Conservation (phyloP, 441 rosid species). For the Syzygium malaccense region DNA sequence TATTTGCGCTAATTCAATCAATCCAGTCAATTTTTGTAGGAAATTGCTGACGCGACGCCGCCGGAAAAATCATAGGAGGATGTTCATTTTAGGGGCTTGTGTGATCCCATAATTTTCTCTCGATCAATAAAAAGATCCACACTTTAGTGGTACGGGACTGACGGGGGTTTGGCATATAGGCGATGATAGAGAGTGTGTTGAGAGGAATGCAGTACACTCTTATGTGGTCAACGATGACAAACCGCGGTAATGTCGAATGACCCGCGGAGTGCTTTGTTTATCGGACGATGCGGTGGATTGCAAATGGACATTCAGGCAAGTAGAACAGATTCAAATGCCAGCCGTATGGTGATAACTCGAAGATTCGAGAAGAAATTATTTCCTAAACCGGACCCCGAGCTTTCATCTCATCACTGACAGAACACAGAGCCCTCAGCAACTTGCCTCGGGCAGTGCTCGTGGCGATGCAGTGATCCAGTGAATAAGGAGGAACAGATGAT, state of each 20-base stretch:
- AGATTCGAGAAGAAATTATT: not conserved
- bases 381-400: not conserved
- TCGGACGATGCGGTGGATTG: not conserved
- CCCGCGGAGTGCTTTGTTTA: no score
- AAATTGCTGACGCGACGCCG: accelerated
- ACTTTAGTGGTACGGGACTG: accelerated
- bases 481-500: not conserved
- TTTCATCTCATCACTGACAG: not conserved
- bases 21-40: no score
- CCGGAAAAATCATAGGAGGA: not conserved
- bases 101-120: not conserved
- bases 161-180: no score
- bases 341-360: not conserved
- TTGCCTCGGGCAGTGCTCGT: not conserved
- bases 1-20: no score
- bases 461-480: not conserved
- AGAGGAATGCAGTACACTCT: no score
- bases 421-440: not conserved
- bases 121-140: no score
- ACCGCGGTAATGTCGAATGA: accelerated
- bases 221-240: no score
- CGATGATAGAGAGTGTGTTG: accelerated
- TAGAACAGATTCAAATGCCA: not conserved
- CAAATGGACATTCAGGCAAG: not conserved
- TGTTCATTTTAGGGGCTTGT: not conserved